Evolutionary conservation across 192 early-diverging fungal genomes (phyloP).

Genomic region (Coemansia sp.): DNA sequence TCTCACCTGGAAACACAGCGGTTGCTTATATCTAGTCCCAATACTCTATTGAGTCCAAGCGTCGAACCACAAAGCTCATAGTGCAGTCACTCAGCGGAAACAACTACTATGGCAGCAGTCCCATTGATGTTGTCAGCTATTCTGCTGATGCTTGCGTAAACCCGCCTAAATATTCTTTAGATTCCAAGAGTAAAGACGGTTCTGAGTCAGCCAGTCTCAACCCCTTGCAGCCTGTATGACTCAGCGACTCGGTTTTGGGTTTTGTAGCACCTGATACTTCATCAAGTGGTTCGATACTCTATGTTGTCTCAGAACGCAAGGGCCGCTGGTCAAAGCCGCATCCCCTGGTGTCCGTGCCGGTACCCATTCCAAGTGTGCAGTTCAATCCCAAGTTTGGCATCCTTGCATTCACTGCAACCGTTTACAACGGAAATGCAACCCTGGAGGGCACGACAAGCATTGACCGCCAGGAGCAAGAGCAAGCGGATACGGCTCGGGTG

Average conservation of each 20-base stretch:
- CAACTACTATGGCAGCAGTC: neutral
- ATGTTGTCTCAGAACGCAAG: slow-evolving; percentile 47
- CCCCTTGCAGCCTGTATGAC: slow-evolving; percentile 48
- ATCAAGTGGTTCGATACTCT: slow-evolving; percentile 45
- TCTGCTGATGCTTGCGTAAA: slow-evolving; percentile 31
- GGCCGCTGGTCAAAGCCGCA: slow-evolving; percentile 46
- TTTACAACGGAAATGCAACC: slow-evolving; percentile 58
- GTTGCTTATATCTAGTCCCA: slow-evolving; percentile 62
- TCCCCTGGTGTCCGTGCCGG: slow-evolving; percentile 34
- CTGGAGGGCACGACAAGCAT: slow-evolving; percentile 59
- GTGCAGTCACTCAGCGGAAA: slow-evolving; percentile 22
- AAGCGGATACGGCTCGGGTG: slow-evolving; percentile 61
- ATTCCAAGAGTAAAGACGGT: neutral
- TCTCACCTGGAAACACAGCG: slow-evolving; percentile 55
- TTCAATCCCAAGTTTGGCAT: slow-evolving; percentile 52
- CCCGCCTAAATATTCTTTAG: slow-evolving; percentile 7
- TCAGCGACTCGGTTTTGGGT: slow-evolving; percentile 27
- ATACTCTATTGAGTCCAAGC: slow-evolving; percentile 58
- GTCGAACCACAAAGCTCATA: slow-evolving; percentile 55
- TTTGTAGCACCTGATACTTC: slow-evolving; percentile 27
- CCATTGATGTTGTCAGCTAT: slow-evolving; percentile 10
- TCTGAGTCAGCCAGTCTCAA: slow-evolving; percentile 12
- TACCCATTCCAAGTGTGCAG: slow-evolving; percentile 62
- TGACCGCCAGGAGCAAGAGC: slow-evolving; percentile 48
- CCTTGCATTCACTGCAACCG: slow-evolving; percentile 69